Conservation (phyloP, 2,329 filamentous ascomycete genomes). For the Ophiostoma australiae region DNA sequence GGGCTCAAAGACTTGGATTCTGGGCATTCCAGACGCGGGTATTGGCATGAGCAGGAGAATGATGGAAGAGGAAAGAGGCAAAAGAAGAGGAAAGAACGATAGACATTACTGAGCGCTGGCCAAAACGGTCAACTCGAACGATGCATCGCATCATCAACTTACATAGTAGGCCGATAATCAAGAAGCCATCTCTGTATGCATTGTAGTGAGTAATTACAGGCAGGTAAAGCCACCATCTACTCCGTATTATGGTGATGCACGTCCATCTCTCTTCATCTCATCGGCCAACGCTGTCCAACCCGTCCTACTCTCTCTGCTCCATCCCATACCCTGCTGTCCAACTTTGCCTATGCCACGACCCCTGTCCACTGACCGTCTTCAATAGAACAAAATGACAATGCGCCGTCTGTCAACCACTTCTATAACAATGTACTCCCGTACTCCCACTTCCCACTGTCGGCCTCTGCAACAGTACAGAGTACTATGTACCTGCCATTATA, state of each 20-base stretch:
- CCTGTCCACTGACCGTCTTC: background rate
- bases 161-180: too few relatives aligned
- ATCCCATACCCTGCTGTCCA: conserved; percentile 3
- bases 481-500: background rate
- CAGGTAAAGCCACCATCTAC: too few relatives aligned
- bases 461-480: background rate
- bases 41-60: background rate
- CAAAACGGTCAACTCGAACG: background rate
- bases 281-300: conserved; percentile 5
- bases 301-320: background rate
- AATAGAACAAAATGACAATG: background rate
- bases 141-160: background rate
- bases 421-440: too few relatives aligned
- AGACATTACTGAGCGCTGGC: background rate
- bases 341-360: background rate
- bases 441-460: background rate
- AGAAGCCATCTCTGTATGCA: too few relatives aligned
- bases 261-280: background rate
- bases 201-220: too few relatives aligned
- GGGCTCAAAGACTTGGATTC: background rate
- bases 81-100: background rate
- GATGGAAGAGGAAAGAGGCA: background rate
- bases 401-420: background rate
- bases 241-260: background rate
- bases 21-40: conserved; percentile 5